Percentiles rank a stretch among this genome's conserved stretches.
These are phyloP conservation scores for Spergularia bocconei DNA, from an alignment of 148 eudicot genomes.

Conservation along the genomic window DNA sequence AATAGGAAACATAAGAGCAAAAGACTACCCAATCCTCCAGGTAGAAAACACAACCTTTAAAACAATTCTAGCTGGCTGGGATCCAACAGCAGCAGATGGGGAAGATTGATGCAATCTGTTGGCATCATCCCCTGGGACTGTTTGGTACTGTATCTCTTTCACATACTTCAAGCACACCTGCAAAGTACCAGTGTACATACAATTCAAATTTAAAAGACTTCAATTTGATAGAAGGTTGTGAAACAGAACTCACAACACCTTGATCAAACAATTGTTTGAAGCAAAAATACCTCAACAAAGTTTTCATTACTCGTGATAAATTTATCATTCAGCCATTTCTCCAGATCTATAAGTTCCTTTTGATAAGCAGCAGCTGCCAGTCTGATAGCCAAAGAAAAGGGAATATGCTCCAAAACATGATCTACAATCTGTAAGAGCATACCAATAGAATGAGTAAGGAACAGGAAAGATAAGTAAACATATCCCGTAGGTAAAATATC, in stretches of 20 bases:
- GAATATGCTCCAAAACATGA: slow-evolving; percentile 70
- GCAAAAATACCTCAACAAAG: slow-evolving; percentile 62
- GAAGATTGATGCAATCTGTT: slow-evolving; percentile 51
- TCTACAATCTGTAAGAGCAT: slow-evolving; percentile 54
- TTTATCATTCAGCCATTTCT: slow-evolving; percentile 71
- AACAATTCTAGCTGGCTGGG: slow-evolving; percentile 49
- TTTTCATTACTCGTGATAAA: slow-evolving; percentile 45
- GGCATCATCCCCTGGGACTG: slow-evolving; percentile 44
- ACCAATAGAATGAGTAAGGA: neutral
- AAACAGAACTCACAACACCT: neutral
- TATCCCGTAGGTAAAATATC: neutral
- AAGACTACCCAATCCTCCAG: neutral
- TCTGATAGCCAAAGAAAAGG: slow-evolving; percentile 61
- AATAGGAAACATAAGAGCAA: neutral
- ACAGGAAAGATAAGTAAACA: neutral
- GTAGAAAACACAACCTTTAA: slow-evolving; percentile 58
- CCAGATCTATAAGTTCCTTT: slow-evolving; percentile 74
- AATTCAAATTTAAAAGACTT: slow-evolving; percentile 4
- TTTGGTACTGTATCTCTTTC: slow-evolving; percentile 49
- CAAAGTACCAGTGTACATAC: slow-evolving; percentile 19
- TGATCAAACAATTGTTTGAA: slow-evolving; percentile 6
- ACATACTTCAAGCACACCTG: slow-evolving; percentile 81
- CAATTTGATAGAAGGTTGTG: neutral
- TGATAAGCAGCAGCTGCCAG: slow-evolving; percentile 72
- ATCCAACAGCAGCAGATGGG: slow-evolving; percentile 36